Conservation (phyloP, 805 yeast genomes). For the Blastobotrys mokoenaii region DNA sequence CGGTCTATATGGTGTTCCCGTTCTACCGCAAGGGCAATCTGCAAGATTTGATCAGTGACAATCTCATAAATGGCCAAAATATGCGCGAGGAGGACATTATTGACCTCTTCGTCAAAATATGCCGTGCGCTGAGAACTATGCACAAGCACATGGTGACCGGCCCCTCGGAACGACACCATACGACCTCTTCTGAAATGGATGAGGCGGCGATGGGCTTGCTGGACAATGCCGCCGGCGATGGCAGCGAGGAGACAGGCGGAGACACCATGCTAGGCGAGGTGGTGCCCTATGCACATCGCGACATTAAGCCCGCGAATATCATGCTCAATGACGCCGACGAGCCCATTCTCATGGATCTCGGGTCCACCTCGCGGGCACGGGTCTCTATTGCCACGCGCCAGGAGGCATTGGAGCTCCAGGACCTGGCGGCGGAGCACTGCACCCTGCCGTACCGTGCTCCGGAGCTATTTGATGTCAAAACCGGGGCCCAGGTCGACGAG, state of each 20-base stretch:
- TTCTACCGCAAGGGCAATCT: constrained; percentile 64
- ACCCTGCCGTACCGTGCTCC: constrained; percentile 87
- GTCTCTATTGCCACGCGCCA: constrained; percentile 47
- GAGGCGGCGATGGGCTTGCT: constrained; percentile 21
- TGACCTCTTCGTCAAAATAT: constrained; percentile 54
- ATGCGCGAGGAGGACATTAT: constrained; percentile 60
- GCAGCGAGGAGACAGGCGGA: constrained; percentile 18
- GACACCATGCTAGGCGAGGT: constrained; percentile 14
- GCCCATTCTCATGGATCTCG: constrained; percentile 78
- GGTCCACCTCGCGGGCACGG: constrained; percentile 65
- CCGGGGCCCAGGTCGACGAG: constrained; percentile 59
- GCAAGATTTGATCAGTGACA: constrained; percentile 67
- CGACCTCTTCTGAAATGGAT: neutral
- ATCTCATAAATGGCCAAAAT: constrained; percentile 45
- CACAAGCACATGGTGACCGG: constrained; percentile 38
- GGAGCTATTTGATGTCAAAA: constrained; percentile 69
- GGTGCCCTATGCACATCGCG: constrained; percentile 72
- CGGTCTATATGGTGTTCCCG: constrained; percentile 73
- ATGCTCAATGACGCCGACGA: constrained; percentile 70
- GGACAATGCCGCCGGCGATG: constrained; percentile 12
- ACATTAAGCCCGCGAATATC: constrained; percentile 82
- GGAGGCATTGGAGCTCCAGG: constrained; percentile 70
- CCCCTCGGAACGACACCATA: neutral
- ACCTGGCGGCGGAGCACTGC: constrained; percentile 75
- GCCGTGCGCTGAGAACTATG: constrained; percentile 68